A percentile compares a stretch with the other conserved stretches of the same genome.
Conservation (phyloP, 768 basidiomycete genomes). For the Termitomyces sp. region DNA sequence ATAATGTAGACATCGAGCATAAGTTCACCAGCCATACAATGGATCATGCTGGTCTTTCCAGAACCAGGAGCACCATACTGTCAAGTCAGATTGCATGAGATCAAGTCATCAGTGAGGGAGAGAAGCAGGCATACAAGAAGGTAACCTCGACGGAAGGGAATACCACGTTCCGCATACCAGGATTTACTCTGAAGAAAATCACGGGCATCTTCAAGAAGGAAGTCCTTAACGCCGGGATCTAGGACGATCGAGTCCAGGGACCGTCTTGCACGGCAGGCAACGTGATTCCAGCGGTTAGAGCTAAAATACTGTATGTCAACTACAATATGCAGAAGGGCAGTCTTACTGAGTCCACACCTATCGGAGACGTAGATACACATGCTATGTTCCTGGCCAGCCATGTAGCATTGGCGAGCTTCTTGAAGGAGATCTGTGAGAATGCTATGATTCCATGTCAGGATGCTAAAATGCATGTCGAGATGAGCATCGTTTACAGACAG, state of each 20-base stretch:
- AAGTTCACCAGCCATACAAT: constrained; percentile 67
- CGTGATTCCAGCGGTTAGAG: constrained; percentile 42
- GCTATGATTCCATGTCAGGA: constrained; percentile 35
- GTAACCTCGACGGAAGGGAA: constrained; percentile 68
- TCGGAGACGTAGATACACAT: constrained; percentile 43
- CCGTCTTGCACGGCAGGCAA: constrained; percentile 52
- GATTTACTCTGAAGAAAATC: constrained; percentile 55
- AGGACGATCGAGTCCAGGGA: constrained; percentile 55
- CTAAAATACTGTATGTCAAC: background rate
- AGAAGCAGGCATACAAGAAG: constrained; percentile 32
- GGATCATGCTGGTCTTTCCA: constrained; percentile 70
- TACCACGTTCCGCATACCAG: constrained; percentile 66
- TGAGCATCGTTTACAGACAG: background rate
- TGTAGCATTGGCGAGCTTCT: constrained; percentile 39
- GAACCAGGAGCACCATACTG: constrained; percentile 69
- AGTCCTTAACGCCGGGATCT: constrained; percentile 53
- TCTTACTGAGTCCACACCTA: constrained; percentile 19
- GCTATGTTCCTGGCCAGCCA: constrained; percentile 32
- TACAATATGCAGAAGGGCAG: background rate
- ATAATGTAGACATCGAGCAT: constrained; percentile 64
- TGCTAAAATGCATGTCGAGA: constrained; percentile 22
- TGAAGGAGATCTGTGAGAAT: constrained; percentile 36
- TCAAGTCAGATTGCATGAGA: background rate
- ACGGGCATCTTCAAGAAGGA: constrained; percentile 53
- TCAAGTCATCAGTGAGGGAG: background rate